Evolutionary conservation across 1,284 basidiomycete species (phyloP).

Genomic region (Moesziomyces antarcticus): DNA sequence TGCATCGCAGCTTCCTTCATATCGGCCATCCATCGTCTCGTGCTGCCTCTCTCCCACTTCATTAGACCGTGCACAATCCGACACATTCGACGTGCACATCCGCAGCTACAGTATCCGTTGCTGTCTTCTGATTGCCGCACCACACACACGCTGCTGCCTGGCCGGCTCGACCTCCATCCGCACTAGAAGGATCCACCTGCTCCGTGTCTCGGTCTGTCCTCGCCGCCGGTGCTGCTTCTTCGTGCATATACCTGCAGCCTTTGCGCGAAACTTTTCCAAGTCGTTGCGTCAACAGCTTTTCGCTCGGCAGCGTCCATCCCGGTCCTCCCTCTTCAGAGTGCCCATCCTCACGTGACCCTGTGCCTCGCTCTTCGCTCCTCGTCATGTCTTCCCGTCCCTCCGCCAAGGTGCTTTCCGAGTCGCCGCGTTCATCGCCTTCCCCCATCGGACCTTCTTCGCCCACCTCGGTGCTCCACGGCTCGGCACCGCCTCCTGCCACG

Average conservation of each 20-base stretch:
- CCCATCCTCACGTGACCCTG: background rate
- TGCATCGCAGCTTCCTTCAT: too few relatives aligned
- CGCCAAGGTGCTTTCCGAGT: slow-evolving; percentile 26
- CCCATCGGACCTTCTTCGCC: slow-evolving; percentile 8
- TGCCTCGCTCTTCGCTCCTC: background rate
- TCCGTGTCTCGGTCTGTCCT: too few relatives aligned
- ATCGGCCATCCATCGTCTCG: background rate
- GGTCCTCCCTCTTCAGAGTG: background rate
- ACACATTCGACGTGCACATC: background rate
- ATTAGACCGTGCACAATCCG: background rate
- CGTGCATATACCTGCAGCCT: too few relatives aligned
- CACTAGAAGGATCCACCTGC: too few relatives aligned
- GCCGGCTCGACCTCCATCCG: too few relatives aligned
- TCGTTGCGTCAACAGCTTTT: too few relatives aligned
- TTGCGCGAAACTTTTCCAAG: too few relatives aligned
- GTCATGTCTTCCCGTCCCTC: slow-evolving; percentile 25
- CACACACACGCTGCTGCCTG: too few relatives aligned
- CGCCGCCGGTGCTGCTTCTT: too few relatives aligned
- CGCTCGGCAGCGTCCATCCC: too few relatives aligned
- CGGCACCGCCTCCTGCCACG: slow-evolving; percentile 12
- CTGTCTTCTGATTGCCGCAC: background rate
- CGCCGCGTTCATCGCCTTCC: slow-evolving; percentile 36
- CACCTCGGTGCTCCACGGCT: background rate
- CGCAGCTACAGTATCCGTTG: background rate
- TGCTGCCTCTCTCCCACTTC: background rate